Conservation (phyloP, 768 basidiomycete genomes). For the Strobilomyces echinocephalus region DNA sequence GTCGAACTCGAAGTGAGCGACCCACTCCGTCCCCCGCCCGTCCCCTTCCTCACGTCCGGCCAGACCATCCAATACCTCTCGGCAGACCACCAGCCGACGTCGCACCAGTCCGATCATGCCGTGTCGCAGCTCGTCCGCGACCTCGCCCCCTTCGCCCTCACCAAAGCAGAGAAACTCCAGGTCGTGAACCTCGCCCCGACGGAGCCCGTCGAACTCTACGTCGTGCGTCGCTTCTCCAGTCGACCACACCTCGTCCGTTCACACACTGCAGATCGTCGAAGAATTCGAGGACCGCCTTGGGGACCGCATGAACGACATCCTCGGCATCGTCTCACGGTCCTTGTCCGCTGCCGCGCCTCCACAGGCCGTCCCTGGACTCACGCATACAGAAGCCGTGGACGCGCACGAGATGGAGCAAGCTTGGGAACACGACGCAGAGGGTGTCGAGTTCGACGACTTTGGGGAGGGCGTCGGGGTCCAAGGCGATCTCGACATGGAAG, state of each 20-base stretch:
- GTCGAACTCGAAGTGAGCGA: slow-evolving; percentile 66
- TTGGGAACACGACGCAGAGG: slow-evolving; percentile 40
- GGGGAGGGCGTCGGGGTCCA: slow-evolving; percentile 65
- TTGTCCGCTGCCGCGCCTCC: slow-evolving; percentile 13
- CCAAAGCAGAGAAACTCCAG: slow-evolving; percentile 90
- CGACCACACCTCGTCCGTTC: neutral
- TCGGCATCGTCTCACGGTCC: slow-evolving; percentile 50
- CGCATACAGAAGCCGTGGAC: slow-evolving; percentile 4
- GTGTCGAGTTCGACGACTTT: slow-evolving; percentile 58
- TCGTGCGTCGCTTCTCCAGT: slow-evolving; percentile 48
- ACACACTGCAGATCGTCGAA: slow-evolving; percentile 73
- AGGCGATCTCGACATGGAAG: slow-evolving; percentile 62
- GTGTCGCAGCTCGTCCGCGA: slow-evolving; percentile 62
- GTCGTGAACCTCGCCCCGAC: slow-evolving; percentile 87
- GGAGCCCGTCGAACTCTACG: slow-evolving; percentile 80
- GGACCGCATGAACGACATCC: slow-evolving; percentile 61
- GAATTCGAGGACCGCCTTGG: slow-evolving; percentile 83
- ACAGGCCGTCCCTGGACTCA: neutral
- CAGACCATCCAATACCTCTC: slow-evolving; percentile 86
- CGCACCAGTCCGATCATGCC: slow-evolving; percentile 57
- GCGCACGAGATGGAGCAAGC: slow-evolving; percentile 23
- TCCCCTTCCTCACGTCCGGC: neutral
- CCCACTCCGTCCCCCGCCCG: neutral
- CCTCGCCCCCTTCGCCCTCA: slow-evolving; percentile 66
- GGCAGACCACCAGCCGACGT: slow-evolving; percentile 66